These are phyloP conservation scores for Fusarium nurragi DNA, from an alignment of 2,329 filamentous ascomycete species.

Conservation along the genomic window DNA sequence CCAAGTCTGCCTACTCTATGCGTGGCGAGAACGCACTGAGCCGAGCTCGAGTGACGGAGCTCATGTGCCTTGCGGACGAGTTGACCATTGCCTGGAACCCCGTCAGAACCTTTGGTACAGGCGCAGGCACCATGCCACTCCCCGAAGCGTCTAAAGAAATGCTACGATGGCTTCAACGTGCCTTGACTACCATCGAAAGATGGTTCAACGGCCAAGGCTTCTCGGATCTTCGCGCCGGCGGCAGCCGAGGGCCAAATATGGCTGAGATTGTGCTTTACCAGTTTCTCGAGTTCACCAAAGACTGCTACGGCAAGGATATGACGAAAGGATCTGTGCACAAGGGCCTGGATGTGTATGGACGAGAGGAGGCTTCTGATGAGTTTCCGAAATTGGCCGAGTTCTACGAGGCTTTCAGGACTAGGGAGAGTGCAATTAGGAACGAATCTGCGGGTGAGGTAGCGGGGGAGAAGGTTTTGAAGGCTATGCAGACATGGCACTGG, in stretches of 20 bases:
- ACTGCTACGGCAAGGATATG: background rate
- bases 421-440: background rate
- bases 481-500: background rate
- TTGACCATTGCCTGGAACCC: background rate
- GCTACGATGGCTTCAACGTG: background rate
- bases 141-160: background rate
- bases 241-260: background rate
- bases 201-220: background rate
- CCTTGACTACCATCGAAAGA: background rate
- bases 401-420: background rate
- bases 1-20: background rate
- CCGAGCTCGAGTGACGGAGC: background rate
- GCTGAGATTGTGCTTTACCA: background rate
- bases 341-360: background rate
- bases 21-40: background rate
- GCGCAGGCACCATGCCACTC: background rate
- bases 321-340: background rate
- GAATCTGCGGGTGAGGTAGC: background rate
- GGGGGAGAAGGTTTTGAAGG: background rate
- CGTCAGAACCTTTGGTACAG: background rate
- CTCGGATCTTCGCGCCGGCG: background rate
- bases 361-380: background rate
- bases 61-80: background rate
- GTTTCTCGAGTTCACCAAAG: background rate
- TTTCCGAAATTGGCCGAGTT: background rate